phyloP scores from a whole-genome alignment of 129 eudicot genomes.

The Saussurea involucrata region DNA sequence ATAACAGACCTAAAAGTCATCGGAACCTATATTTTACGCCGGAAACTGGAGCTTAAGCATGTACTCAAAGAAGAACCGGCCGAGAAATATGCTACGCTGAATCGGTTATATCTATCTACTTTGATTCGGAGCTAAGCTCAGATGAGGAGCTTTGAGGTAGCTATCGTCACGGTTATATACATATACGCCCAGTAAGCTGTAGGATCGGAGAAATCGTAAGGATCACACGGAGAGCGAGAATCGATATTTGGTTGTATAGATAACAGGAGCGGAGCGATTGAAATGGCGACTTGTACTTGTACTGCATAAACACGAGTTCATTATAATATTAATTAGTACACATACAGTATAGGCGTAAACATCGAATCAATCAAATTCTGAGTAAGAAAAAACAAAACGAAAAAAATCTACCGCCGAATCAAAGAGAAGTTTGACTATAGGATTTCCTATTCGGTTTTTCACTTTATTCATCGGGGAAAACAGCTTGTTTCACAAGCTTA shows the following conservation, averaged over 20 bases:
- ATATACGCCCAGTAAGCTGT: constrained; percentile 22
- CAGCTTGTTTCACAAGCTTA: constrained; percentile 19
- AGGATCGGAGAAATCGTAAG: constrained; percentile 22
- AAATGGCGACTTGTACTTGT: constrained; percentile 5
- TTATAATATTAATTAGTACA: constrained; percentile 25
- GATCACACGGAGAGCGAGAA: constrained; percentile 2
- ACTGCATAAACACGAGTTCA: constrained; percentile 22
- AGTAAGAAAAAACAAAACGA: background rate
- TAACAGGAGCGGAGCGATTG: constrained; percentile 20
- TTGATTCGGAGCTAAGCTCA: constrained; percentile 13
- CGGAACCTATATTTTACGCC: constrained; percentile 23
- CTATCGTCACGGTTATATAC: constrained; percentile 9
- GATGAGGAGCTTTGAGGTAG: background rate
- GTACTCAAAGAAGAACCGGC: background rate
- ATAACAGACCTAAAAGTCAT: constrained; percentile 27
- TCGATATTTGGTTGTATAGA: constrained; percentile 17
- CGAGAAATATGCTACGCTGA: background rate
- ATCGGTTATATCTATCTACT: background rate
- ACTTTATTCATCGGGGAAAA: constrained; percentile 17
- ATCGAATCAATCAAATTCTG: constrained; percentile 39
- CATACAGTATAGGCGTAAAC: constrained; percentile 28
- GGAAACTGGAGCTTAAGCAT: constrained; percentile 26
- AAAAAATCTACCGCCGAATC: constrained; percentile 34
- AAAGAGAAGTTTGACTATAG: constrained; percentile 27
- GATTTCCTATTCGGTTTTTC: constrained; percentile 6